phyloP scores from a whole-genome alignment of 2,329 filamentous ascomycete genomes.

The Xylariaceae sp. region DNA sequence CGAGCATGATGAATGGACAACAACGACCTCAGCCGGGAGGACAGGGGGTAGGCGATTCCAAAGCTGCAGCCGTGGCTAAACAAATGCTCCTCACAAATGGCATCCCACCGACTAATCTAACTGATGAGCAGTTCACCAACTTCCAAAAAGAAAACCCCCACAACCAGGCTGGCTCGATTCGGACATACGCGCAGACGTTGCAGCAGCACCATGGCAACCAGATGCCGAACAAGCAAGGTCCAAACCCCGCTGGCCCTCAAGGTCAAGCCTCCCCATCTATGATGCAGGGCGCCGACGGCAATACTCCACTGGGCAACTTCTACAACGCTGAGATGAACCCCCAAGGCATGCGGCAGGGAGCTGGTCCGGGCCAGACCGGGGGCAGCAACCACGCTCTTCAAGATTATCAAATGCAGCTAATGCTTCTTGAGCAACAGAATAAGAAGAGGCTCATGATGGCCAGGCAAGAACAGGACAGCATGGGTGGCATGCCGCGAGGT shows the following conservation, averaged over 20 bases:
- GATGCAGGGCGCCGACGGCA: slow-evolving; percentile 65
- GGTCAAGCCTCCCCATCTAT: slow-evolving; percentile 84
- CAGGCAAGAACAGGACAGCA: slow-evolving; percentile 72
- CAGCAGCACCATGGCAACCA: slow-evolving; percentile 77
- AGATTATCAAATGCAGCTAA: slow-evolving; percentile 87
- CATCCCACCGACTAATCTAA: slow-evolving; percentile 73
- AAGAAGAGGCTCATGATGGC: slow-evolving; percentile 85
- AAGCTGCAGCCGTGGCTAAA: slow-evolving; percentile 43
- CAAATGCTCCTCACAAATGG: slow-evolving; percentile 66
- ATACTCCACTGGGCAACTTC: slow-evolving; percentile 51
- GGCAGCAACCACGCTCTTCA: slow-evolving; percentile 77
- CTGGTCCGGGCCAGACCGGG: slow-evolving; percentile 44
- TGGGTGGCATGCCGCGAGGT: slow-evolving; percentile 50
- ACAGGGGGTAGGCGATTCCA: slow-evolving; percentile 61
- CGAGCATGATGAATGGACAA: slow-evolving; percentile 67
- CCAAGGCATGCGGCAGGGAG: slow-evolving; percentile 56
- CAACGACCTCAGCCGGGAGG: slow-evolving; percentile 58
- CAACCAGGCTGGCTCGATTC: slow-evolving; percentile 78
- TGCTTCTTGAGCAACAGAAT: slow-evolving; percentile 83
- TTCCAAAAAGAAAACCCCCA: slow-evolving; percentile 54
- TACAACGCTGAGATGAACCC: slow-evolving; percentile 66
- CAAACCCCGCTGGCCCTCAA: slow-evolving; percentile 67
- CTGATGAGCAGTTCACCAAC: slow-evolving; percentile 70
- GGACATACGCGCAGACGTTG: slow-evolving; percentile 82
- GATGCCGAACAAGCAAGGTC: slow-evolving; percentile 79